Percentiles rank a stretch among this genome's conserved stretches.
Conservation (phyloP, 2,329 filamentous ascomycete species). For the Penicillium brasilianum region DNA sequence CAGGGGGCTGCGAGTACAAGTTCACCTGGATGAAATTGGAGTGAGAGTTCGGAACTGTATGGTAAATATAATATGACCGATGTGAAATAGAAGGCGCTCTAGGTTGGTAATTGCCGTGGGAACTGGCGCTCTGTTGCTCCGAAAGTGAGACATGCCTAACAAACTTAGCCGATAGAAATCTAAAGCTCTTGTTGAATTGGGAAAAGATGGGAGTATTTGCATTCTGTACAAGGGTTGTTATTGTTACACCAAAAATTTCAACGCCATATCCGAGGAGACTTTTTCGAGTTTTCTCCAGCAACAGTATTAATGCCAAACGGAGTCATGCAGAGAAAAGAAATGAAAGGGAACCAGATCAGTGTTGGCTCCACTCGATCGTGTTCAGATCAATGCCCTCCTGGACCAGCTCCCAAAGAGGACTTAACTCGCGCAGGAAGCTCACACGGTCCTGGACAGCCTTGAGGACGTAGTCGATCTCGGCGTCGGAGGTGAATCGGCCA, state of each 20-base stretch:
- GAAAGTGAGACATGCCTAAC: too few species aligned
- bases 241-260: constrained; percentile 29
- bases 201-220: constrained; percentile 25
- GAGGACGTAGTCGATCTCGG: constrained; percentile 95
- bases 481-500: constrained; percentile 92
- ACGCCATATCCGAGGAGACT: constrained; percentile 25
- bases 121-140: too few species aligned
- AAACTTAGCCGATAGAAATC: background rate
- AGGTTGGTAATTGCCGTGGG: background rate
- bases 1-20: background rate
- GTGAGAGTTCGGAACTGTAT: too few species aligned
- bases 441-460: constrained; percentile 92
- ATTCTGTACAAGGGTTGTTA: constrained; percentile 31
- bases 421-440: constrained; percentile 89
- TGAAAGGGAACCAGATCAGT: constrained; percentile 59
- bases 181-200: background rate
- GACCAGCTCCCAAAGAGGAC: constrained; percentile 95
- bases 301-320: constrained; percentile 28
- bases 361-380: constrained; percentile 98
- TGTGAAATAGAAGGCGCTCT: background rate
- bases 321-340: constrained; percentile 13
- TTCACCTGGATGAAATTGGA: background rate
- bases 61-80: background rate
- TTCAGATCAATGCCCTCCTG: constrained; percentile 95
- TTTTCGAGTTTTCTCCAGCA: constrained; percentile 21